These are phyloP conservation scores for Penicillium sp. DNA, from an alignment of 2,329 filamentous ascomycete species.

Conservation along the genomic window DNA sequence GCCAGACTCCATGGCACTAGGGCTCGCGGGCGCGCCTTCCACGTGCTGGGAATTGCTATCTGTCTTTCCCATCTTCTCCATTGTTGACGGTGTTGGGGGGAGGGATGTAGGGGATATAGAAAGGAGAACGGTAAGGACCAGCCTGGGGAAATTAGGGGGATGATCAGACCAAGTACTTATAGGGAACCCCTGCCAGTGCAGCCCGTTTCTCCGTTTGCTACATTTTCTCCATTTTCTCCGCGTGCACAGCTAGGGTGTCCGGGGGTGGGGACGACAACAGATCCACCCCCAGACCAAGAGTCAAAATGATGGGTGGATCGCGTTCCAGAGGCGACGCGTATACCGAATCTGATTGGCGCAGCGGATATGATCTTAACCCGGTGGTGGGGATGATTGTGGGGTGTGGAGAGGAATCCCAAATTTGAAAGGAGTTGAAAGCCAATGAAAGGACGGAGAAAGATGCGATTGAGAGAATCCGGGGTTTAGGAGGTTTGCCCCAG, in stretches of 20 bases:
- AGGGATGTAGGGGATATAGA: background rate
- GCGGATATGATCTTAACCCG: background rate
- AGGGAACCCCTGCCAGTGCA: too few species aligned
- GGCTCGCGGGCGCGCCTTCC: slow-evolving; percentile 4
- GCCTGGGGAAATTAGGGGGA: background rate
- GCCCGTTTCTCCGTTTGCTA: background rate
- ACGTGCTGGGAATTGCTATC: slow-evolving; percentile 14
- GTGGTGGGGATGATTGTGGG: background rate
- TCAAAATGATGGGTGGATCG: background rate
- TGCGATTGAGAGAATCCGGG: too few species aligned
- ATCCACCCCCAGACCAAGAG: background rate
- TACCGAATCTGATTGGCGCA: background rate
- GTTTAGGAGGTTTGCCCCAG: too few species aligned
- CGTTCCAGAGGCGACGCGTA: background rate
- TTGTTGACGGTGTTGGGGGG: background rate
- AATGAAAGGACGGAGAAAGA: background rate
- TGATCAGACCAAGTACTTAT: background rate
- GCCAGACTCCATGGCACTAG: slow-evolving; percentile 10
- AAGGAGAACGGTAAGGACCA: background rate
- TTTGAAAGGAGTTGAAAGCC: background rate
- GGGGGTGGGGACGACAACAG: background rate
- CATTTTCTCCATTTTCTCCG: background rate
- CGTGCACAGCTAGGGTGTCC: background rate
- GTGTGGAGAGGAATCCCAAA: background rate
- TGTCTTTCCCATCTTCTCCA: slow-evolving; percentile 13